Evolutionary conservation across 257 asterid genomes (phyloP), one percentile per base, ranked within the genome.

Genomic region (Ajuga chamaepitys): DNA sequence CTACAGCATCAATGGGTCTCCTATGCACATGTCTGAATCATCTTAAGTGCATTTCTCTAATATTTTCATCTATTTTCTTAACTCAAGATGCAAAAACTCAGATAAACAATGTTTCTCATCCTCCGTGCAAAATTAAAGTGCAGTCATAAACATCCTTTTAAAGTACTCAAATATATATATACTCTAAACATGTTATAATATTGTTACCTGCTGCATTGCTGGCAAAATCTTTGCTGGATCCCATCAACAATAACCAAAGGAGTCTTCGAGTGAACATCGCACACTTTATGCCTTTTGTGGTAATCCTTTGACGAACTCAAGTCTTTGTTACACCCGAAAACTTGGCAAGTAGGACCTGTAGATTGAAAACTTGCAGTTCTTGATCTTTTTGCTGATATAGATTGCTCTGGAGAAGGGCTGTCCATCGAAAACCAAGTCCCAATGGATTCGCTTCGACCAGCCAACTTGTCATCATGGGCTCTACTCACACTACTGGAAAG

Each of bases 171-270:
- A 35, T 6, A 5, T 30, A 41, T 34, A 64, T 9, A 12, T 24
- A 26, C 18, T 24, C 2, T 16, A 46, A 40, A 17, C 16, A 53
- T 17, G 44, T 13, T 13, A 12, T n/a, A n/a, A n/a, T n/a, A n/a
- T n/a, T n/a, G n/a, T 58, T 58, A 85, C 96, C 94, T 78, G 87
- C 96, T 88, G 70, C 96, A 88, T 73, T 88, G 96, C 77, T 88
- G 96, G 64, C 96, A 88, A 50, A 88, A 88, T 73, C 96, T 68
- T 74, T 88, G 88, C 67, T 79, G 77, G 18, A 77, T 75, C 66
- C 89, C 87, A 14, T 81, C 78, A 26, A 88, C 92, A 18, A 85
- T 50, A 48, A 88, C 96, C 22, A 75, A 72, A 68, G 91, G 77
- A 9, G 87, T 80, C 73, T 85, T 85, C 1, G 96, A 81, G 78